These are phyloP conservation scores for Pseudogymnoascus sp. DNA, from an alignment of 2,329 filamentous ascomycete species.

Conservation along the genomic window DNA sequence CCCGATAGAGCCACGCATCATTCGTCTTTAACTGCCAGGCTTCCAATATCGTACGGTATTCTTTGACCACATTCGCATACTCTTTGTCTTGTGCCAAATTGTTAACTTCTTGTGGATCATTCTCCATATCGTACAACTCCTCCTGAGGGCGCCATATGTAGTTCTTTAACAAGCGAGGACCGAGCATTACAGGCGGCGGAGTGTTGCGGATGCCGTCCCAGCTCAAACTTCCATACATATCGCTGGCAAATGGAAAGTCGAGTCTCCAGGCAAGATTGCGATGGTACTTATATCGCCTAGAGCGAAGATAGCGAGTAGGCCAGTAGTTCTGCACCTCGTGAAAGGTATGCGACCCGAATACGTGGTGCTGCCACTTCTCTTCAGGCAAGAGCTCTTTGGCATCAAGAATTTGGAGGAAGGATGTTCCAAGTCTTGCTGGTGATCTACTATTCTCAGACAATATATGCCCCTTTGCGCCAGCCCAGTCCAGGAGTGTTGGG, in stretches of 20 bases:
- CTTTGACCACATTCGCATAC: constrained; percentile 26
- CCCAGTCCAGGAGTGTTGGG: constrained; percentile 33
- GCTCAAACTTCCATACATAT: constrained; percentile 37
- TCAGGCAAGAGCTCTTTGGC: constrained; percentile 4
- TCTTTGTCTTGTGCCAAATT: constrained; percentile 34
- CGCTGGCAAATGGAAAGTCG: constrained; percentile 41
- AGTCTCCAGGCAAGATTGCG: constrained; percentile 42
- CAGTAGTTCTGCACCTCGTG: constrained; percentile 44
- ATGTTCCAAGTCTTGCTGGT: constrained; percentile 28
- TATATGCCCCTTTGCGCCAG: constrained; percentile 18
- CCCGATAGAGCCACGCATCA: constrained; percentile 15
- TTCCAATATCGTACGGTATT: constrained; percentile 22
- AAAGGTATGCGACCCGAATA: constrained; percentile 45
- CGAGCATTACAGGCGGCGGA: constrained; percentile 28
- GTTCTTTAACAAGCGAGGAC: constrained; percentile 32
- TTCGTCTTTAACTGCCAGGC: constrained; percentile 12
- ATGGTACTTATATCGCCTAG: constrained; percentile 39
- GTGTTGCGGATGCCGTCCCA: constrained; percentile 36
- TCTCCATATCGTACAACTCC: constrained; percentile 39
- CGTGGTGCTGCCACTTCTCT: constrained; percentile 27
- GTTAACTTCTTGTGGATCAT: constrained; percentile 38
- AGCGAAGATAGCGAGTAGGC: constrained; percentile 41
- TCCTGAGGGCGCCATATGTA: constrained; percentile 39
- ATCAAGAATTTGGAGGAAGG: constrained; percentile 32
- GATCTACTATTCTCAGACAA: constrained; percentile 3